Evolutionary conservation across 1,284 basidiomycete genomes (phyloP).

Genomic region (Grifola frondosa): DNA sequence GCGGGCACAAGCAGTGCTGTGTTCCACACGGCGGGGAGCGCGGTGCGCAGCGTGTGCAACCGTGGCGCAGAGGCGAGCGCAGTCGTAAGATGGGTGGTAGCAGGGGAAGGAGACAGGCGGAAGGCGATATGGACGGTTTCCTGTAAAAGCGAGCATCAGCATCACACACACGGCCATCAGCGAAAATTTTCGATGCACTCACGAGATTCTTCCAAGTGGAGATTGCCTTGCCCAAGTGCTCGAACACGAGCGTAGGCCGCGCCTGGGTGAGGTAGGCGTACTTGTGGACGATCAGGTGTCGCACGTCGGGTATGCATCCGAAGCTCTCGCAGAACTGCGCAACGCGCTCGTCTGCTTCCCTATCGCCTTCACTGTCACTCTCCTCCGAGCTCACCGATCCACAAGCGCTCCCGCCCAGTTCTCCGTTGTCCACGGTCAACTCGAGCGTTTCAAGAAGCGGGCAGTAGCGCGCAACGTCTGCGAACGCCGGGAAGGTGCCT

Average conservation of each 20-base stretch:
- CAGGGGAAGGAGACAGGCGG: conserved; percentile 37
- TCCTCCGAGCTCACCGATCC: conserved; percentile 3
- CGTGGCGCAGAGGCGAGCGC: conserved; percentile 27
- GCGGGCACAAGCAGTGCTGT: conserved; percentile 29
- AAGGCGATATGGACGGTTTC: conserved; percentile 48
- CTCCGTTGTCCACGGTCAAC: conserved; percentile 41
- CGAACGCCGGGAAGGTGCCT: conserved; percentile 31
- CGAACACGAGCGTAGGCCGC: conserved; percentile 43
- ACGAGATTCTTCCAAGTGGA: conserved; percentile 45
- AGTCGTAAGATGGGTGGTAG: conserved; percentile 22
- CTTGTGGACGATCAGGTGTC: conserved; percentile 51
- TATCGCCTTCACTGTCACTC: conserved; percentile 1
- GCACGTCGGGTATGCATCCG: conserved; percentile 30
- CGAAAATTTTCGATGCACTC: conserved; percentile 25
- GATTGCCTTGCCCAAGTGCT: conserved; percentile 44
- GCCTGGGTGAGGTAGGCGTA: conserved; percentile 52
- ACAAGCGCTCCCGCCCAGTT: conserved; percentile 6
- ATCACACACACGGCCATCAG: neutral
- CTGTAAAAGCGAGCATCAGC: conserved; percentile 27
- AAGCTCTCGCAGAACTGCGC: conserved; percentile 44
- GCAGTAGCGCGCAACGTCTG: conserved; percentile 33
- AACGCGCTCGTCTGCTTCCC: conserved; percentile 28
- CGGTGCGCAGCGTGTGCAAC: conserved; percentile 26
- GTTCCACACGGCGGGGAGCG: conserved; percentile 31
- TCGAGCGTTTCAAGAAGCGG: conserved; percentile 39